phyloP scores from a whole-genome alignment of 495 filamentous ascomycete species.

The Hypoxylon trugodes region DNA sequence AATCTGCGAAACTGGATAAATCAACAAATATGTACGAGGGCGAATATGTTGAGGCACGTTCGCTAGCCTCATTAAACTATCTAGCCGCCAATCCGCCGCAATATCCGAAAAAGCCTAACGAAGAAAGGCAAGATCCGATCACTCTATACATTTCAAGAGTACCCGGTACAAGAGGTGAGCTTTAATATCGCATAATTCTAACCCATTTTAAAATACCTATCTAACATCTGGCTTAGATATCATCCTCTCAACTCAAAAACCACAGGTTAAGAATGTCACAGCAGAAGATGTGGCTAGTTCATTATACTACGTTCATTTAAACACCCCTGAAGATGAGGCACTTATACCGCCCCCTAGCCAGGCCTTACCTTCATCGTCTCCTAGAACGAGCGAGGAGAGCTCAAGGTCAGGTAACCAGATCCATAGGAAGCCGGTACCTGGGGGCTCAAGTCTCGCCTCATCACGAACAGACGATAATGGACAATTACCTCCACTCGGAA shows the following conservation, averaged over 20 bases:
- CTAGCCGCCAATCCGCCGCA: slow-evolving; percentile 87
- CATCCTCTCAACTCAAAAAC: slow-evolving; percentile 91
- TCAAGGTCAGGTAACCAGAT: slow-evolving; percentile 49
- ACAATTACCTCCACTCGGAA: slow-evolving; percentile 24
- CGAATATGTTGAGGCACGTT: slow-evolving; percentile 82
- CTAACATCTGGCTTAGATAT: slow-evolving; percentile 68
- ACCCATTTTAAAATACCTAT: slow-evolving; percentile 1
- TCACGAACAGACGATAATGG: slow-evolving; percentile 24
- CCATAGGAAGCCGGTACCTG: slow-evolving; percentile 55
- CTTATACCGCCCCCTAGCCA: slow-evolving; percentile 58
- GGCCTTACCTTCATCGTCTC: slow-evolving; percentile 49
- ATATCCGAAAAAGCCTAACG: slow-evolving; percentile 78
- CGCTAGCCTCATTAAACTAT: slow-evolving; percentile 78
- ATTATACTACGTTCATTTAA: slow-evolving; percentile 89
- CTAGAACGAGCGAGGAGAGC: slow-evolving; percentile 58
- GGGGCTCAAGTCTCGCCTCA: slow-evolving; percentile 26
- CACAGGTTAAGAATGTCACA: slow-evolving; percentile 84
- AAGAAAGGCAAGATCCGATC: slow-evolving; percentile 69
- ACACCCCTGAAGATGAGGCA: slow-evolving; percentile 65
- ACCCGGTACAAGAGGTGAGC: slow-evolving; percentile 83
- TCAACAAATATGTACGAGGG: slow-evolving; percentile 46
- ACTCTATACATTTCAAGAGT: slow-evolving; percentile 91
- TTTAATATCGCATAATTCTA: slow-evolving; percentile 17
- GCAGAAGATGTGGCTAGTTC: slow-evolving; percentile 86
- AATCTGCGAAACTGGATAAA: neutral